These are phyloP conservation scores for Dothideomycetes sp. DNA, from an alignment of 2,329 filamentous ascomycete genomes.

Conservation along the genomic window DNA sequence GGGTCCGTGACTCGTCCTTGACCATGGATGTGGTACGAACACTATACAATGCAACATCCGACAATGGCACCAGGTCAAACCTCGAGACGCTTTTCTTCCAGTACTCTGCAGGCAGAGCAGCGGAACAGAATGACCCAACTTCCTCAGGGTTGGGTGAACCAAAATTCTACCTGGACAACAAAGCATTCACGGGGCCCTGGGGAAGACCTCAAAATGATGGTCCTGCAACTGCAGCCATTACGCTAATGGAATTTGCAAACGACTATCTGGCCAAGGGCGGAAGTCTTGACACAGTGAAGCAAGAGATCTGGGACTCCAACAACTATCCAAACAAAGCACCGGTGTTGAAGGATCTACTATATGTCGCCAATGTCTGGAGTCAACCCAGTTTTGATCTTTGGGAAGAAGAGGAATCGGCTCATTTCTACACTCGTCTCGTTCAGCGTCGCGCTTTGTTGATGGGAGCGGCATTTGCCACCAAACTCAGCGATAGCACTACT, in stretches of 20 bases:
- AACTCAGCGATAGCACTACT: constrained; percentile 22
- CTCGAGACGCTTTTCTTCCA: constrained; percentile 22
- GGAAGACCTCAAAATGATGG: constrained; percentile 28
- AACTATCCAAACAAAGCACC: constrained; percentile 20
- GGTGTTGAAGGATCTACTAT: constrained; percentile 23
- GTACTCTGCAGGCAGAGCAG: constrained; percentile 22
- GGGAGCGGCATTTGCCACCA: constrained; percentile 23
- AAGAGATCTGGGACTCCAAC: constrained; percentile 24
- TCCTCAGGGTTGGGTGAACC: constrained; percentile 26
- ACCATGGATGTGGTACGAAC: constrained; percentile 24
- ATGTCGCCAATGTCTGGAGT: constrained; percentile 25
- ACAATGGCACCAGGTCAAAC: constrained; percentile 16
- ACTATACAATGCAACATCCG: constrained; percentile 21
- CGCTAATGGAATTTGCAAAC: constrained; percentile 25
- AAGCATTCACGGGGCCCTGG: constrained; percentile 24
- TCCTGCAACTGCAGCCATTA: constrained; percentile 24
- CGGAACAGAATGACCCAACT: constrained; percentile 25
- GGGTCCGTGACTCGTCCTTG: constrained; percentile 24
- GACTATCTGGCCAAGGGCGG: constrained; percentile 23
- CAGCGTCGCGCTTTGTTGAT: constrained; percentile 24
- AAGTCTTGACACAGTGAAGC: constrained; percentile 19
- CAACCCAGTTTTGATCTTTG: constrained; percentile 24
- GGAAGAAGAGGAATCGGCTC: constrained; percentile 25
- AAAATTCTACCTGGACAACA: constrained; percentile 27
- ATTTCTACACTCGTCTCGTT: constrained; percentile 26